Base-by-base conservation (phyloP, 2,329 filamentous ascomycete species). In the Thermoascus crustaceus region DNA sequence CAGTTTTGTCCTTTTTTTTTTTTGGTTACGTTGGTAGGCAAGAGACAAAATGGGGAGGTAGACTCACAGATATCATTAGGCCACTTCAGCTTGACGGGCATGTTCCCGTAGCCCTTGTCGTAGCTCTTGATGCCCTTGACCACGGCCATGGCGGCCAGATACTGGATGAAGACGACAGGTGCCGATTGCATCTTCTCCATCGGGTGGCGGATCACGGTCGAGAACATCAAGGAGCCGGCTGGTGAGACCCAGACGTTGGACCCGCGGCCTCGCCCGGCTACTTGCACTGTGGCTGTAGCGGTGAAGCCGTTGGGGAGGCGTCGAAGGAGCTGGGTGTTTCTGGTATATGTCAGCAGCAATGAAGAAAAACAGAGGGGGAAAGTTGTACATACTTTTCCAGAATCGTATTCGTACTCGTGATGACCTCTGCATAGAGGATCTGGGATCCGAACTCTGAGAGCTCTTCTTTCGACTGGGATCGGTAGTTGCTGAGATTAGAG, bases 171-270 rank as follows among this genome's bases (percentile, higher is more conserved):
- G 1, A 95, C 80, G 7, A 96, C 80, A 0, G 91, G 88, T 0
- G 84, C 82, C 1, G 71, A 75, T 27, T 73, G 68, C 6, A 79
- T 80, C 6, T 91, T 73, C 19, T 81, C 70, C 19, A 84, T 76
- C 1, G 83, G 75, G 61, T 98, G 91, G 43, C 85, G 84, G 46
- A 98, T 77, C 24, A 93, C 78, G 0, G 82, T 86, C 7, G 86
- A 94, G 64, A 94, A 91, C 57, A 95, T 82, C 4, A 96, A 71
- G 22, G 78, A 78, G 1, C 91, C 91, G 0, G 84, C 76, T 1
- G 91, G 91, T 0, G 88, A 86, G 4, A 98, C 78, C 91, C 91
- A 98, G 40, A 95, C 85, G 50, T 98, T 98, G 20, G 75, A 80
- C 3, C 91, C 91, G 7, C 91, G 81, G 5, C 91, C 91, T 23